Base-by-base conservation (phyloP, 495 filamentous ascomycete species). In the Hypoxylon subgilvum region DNA sequence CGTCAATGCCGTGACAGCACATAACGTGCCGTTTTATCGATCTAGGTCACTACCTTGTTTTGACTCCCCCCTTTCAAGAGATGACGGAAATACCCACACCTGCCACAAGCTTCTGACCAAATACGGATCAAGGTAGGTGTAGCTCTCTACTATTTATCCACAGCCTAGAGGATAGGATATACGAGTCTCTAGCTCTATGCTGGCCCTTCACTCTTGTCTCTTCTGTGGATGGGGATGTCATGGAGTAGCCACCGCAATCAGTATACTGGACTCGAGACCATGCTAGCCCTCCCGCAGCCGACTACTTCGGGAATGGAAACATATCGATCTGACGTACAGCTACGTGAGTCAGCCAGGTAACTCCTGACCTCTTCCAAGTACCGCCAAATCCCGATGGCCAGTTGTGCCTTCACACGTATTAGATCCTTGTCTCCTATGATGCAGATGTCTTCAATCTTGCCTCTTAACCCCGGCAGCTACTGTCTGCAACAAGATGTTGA, bases 41-140 rank as follows among this genome's bases (percentile, higher is more conserved):
- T 27, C 35, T 13, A 18, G 23, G 38, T 49, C 49, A 22, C 34
- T 42, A 35, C 35, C 49, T 54, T 44, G 22, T 45, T 13, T 40
- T 31, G 35, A 32, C n/a, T n/a, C n/a, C n/a, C n/a, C n/a, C 8
- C 9, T 34, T 4, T 6, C 5, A 47, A 4, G 39, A 21, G 21
- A 45, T 55, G 57, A 55, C 58, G 51, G 51, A 42, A 46, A 13
- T 46, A 38, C 13, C 51, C 58, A 51, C 58, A 25, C 52, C 40
- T 52, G 19, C 50, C 50, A 19, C 23, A 42, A 38, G 19, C 48
- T 43, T 34, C 57, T 61, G 44, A 36, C 44, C 31, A 27, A 10
- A 41, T 43, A 34, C 30, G 19, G 31, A 30, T 50, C 16, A 8
- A 57, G 39, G 12, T n/a, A 49, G 38, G 27, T 27, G 17, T 30